phyloP scores from a whole-genome alignment of 2,329 filamentous ascomycete genomes.

The Nemania sp. region DNA sequence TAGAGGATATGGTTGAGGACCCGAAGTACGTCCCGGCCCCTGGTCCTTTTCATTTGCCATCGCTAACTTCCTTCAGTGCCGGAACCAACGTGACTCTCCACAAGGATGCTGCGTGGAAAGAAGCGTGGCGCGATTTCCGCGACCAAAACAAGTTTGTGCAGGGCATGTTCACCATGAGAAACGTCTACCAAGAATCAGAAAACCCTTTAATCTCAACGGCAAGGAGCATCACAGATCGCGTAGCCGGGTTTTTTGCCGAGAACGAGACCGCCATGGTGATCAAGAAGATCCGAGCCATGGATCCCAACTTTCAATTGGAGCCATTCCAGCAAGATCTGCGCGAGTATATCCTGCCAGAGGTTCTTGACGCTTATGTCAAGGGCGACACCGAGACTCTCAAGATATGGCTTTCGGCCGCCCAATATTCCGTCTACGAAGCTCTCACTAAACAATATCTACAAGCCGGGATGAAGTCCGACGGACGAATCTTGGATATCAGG shows the following conservation, averaged over 20 bases:
- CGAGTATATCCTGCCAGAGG: slow-evolving; percentile 96
- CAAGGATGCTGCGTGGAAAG: slow-evolving; percentile 97
- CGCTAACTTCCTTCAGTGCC: slow-evolving; percentile 62
- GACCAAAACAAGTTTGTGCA: slow-evolving; percentile 89
- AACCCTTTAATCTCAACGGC: slow-evolving; percentile 94
- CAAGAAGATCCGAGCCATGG: slow-evolving; percentile 96
- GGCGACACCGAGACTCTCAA: slow-evolving; percentile 89
- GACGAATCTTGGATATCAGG: slow-evolving; percentile 91
- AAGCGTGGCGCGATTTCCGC: slow-evolving; percentile 95
- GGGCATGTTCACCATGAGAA: slow-evolving; percentile 82
- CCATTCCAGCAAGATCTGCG: slow-evolving; percentile 93
- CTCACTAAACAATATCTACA: slow-evolving; percentile 94
- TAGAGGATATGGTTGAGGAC: slow-evolving; percentile 75
- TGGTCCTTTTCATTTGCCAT: slow-evolving; percentile 14
- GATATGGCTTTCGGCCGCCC: slow-evolving; percentile 93
- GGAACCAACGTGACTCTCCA: slow-evolving; percentile 93
- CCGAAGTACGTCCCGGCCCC: slow-evolving; percentile 70
- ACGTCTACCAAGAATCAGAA: slow-evolving; percentile 92
- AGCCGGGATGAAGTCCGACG: slow-evolving; percentile 90
- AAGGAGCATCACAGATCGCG: slow-evolving; percentile 87
- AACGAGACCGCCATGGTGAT: slow-evolving; percentile 98
- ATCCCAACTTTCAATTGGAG: slow-evolving; percentile 91
- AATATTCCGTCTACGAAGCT: slow-evolving; percentile 96
- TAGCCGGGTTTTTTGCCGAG: slow-evolving; percentile 96
- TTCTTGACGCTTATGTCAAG: slow-evolving; percentile 97